Conservation (phyloP, 2,329 filamentous ascomycete genomes). For the Aspergillus carbonarius region DNA sequence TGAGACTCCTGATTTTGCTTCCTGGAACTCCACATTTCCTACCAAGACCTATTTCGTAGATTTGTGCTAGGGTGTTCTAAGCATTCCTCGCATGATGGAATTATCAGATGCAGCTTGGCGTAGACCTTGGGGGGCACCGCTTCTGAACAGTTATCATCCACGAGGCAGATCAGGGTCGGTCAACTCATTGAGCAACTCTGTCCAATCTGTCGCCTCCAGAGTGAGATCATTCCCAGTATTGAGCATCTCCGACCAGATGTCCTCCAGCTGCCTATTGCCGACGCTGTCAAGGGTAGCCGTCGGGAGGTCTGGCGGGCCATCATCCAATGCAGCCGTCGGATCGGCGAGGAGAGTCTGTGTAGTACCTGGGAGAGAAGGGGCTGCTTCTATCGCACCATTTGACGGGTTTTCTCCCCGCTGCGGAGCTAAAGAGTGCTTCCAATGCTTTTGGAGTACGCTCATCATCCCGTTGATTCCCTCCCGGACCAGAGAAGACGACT, state of each 20-base stretch:
- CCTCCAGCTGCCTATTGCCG: conserved; percentile 24
- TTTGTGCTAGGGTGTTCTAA: too few species aligned
- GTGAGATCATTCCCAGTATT: conserved; percentile 25
- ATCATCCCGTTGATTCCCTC: conserved; percentile 41
- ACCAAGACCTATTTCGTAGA: not conserved
- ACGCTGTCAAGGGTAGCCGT: not conserved
- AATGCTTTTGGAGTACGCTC: conserved; percentile 35
- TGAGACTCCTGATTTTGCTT: not conserved
- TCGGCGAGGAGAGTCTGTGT: not conserved
- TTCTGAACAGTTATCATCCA: conserved; percentile 6
- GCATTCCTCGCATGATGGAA: too few species aligned
- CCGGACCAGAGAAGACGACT: conserved; percentile 30
- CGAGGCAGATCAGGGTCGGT: conserved; percentile 21
- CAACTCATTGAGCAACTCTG: conserved; percentile 29
- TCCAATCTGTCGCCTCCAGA: conserved; percentile 30
- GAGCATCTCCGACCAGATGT: conserved; percentile 34
- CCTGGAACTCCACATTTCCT: too few species aligned
- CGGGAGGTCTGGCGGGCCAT: not conserved
- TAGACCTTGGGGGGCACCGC: too few species aligned
- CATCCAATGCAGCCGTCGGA: not conserved
- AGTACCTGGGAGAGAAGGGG: too few species aligned
- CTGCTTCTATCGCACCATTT: not conserved
- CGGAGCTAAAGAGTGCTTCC: conserved; percentile 11
- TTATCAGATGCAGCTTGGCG: too few species aligned
- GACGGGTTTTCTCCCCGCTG: not conserved